Evolutionary conservation across 352 stramenopile species (phyloP).

Genomic region (Phytophthora tubulina): DNA sequence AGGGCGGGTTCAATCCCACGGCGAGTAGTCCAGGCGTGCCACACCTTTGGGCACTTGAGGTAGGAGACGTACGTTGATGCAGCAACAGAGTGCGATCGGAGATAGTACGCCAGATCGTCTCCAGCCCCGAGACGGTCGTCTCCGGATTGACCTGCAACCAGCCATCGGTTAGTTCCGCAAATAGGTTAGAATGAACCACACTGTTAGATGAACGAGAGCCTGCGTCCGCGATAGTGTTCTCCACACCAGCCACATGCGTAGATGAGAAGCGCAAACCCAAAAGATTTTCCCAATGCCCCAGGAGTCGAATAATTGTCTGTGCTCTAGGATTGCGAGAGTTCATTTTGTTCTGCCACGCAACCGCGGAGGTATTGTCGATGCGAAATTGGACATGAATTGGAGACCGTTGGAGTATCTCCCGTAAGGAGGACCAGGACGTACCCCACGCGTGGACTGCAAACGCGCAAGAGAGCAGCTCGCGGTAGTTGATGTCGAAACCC

Average conservation of each 20-base stretch:
- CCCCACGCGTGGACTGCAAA: too few species aligned
- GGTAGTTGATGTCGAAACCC: too few species aligned
- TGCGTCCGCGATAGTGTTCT: neutral
- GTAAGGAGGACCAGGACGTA: too few species aligned
- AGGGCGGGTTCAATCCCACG: neutral
- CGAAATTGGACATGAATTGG: too few species aligned
- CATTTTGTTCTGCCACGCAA: too few species aligned
- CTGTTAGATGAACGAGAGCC: conserved; percentile 2
- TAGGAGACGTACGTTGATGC: conserved; percentile 8
- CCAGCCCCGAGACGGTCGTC: neutral
- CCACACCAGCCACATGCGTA: conserved; percentile 2
- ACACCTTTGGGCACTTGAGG: neutral
- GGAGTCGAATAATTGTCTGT: neutral
- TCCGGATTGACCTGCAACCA: conserved; percentile 2
- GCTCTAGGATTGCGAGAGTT: neutral
- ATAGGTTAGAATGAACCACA: neutral
- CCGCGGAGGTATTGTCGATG: too few species aligned
- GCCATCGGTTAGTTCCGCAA: conserved; percentile 10
- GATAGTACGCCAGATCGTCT: conserved; percentile 5
- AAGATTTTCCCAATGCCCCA: neutral
- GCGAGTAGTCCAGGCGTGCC: neutral
- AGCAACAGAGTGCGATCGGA: conserved; percentile 5
- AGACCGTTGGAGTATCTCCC: too few species aligned
- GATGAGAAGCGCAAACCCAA: conserved; percentile 2
- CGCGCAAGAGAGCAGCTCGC: too few species aligned